A percentile compares a stretch with the other conserved stretches of the same genome.
These are phyloP conservation scores for Kokia cookei DNA, from an alignment of 441 rosid species.

Conservation along the genomic window DNA sequence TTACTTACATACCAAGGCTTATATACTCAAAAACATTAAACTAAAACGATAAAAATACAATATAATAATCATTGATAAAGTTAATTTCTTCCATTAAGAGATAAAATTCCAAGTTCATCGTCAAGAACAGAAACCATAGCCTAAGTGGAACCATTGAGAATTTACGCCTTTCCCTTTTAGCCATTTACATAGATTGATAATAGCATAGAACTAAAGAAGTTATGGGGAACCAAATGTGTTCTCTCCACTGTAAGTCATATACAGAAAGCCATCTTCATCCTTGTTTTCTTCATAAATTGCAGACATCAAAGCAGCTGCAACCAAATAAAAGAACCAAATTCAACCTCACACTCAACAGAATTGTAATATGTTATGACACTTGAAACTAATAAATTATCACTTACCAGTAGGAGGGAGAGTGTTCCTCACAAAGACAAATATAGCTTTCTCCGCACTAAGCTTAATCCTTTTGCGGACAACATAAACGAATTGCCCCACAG, in stretches of 20 bases:
- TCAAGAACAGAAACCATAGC: not conserved
- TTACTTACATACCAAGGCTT: not conserved
- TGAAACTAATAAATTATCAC: not conserved
- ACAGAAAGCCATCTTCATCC: slow-evolving; percentile 72
- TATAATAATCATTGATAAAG: not conserved
- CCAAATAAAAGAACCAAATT: not conserved
- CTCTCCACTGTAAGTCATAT: slow-evolving; percentile 75
- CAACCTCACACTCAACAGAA: not conserved
- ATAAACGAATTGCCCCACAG: slow-evolving; percentile 48
- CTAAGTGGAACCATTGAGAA: slow-evolving; percentile 15
- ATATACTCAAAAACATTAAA: not conserved
- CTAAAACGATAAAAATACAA: not conserved
- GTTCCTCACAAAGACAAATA: slow-evolving; percentile 39
- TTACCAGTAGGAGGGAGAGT: slow-evolving; percentile 42
- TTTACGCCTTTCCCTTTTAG: slow-evolving; percentile 24
- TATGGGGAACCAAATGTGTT: slow-evolving; percentile 49
- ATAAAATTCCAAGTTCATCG: not conserved
- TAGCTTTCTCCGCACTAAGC: slow-evolving; percentile 47
- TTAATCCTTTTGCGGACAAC: slow-evolving; percentile 51
- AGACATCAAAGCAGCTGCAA: slow-evolving; percentile 59
- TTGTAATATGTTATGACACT: not conserved
- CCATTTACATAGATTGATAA: slow-evolving; percentile 10
- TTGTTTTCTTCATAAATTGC: slow-evolving; percentile 58
- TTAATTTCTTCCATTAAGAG: not conserved
- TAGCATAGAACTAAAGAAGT: not conserved